Evolutionary conservation across 2,329 filamentous ascomycete species (phyloP), one percentile per base, ranked within the genome.

Genomic region (Fonsecaea monophora): DNA sequence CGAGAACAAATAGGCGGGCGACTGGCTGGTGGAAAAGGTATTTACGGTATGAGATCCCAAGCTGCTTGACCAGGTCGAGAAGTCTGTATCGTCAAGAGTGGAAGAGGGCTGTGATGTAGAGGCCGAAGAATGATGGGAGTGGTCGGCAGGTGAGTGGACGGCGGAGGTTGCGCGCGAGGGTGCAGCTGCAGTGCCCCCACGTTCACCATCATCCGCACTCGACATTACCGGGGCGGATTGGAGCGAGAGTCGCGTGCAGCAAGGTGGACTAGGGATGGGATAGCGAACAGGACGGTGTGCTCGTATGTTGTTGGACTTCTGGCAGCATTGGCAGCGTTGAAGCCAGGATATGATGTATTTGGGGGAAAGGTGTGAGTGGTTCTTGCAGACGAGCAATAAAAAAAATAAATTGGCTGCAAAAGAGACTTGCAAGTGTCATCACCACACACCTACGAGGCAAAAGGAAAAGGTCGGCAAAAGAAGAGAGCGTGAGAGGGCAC

Each of bases 41-140:
- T 64, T 65, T 37, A 45, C 59, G 5, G 58, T 70, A 62, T 64
- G 64, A 59, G 64, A 64, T 58, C 57, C 68, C 38, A 70, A 54
- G 61, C 65, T 79, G 76, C 65, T 79, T 75, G 66, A 78, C 77
- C 67, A 77, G 75, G 65, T 77, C 69, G 68, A 70, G 53, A 66
- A 70, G 56, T 68, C 71, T 75, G 76, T 61, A 77, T 76, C 55
- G 75, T 73, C 60, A 70, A 71, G 63, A 64, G 64, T 71, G 34
- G 65, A 65, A 50, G 66, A 67, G 60, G 72, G 72, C 34, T 68
- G 68, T 60, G 66, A 68, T 68, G 72, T 71, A 72, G 68, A 68
- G 67, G 72, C 71, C 72, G 70, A 65, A 66, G 66, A 71, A 66
- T 60, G 58, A 42, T 61, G 42, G 48, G 60, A 72, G 68, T 70